phyloP scores from a whole-genome alignment of 495 filamentous ascomycete species.

The Apodospora peruviana region DNA sequence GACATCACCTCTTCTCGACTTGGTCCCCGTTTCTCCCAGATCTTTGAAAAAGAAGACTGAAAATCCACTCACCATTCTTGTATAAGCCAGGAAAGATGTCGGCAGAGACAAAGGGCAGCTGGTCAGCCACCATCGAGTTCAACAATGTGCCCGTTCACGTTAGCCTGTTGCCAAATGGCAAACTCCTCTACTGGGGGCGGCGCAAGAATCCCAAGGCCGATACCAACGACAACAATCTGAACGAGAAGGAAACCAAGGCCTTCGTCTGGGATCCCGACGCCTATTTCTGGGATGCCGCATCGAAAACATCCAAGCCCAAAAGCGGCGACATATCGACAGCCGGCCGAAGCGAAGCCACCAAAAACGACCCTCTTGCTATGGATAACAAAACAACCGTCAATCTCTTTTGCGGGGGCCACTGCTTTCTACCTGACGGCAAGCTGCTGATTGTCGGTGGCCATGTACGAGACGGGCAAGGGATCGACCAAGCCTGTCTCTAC shows the following conservation, averaged over 20 bases:
- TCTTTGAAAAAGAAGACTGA: too few relatives aligned
- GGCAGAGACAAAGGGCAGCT: neutral
- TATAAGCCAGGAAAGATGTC: too few relatives aligned
- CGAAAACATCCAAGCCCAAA: neutral
- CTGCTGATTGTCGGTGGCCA: neutral
- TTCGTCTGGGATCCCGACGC: neutral
- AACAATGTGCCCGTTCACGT: conserved; percentile 1
- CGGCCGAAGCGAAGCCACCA: neutral
- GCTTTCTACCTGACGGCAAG: neutral
- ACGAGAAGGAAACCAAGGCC: neutral
- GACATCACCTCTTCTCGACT: too few relatives aligned
- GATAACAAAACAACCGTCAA: neutral
- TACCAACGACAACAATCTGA: neutral
- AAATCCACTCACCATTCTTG: too few relatives aligned
- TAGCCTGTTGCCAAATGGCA: conserved; percentile 1
- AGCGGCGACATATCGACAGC: neutral
- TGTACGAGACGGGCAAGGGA: neutral
- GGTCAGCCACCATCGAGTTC: neutral
- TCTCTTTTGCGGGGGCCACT: neutral
- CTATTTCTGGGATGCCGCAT: neutral
- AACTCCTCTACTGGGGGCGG: neutral
- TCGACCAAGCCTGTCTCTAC: neutral
- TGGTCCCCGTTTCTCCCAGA: too few relatives aligned
- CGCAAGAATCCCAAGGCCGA: neutral
- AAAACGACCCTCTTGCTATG: neutral